Conservation (phyloP, 1,284 basidiomycete genomes). For the Trichosporon coremiiforme region DNA sequence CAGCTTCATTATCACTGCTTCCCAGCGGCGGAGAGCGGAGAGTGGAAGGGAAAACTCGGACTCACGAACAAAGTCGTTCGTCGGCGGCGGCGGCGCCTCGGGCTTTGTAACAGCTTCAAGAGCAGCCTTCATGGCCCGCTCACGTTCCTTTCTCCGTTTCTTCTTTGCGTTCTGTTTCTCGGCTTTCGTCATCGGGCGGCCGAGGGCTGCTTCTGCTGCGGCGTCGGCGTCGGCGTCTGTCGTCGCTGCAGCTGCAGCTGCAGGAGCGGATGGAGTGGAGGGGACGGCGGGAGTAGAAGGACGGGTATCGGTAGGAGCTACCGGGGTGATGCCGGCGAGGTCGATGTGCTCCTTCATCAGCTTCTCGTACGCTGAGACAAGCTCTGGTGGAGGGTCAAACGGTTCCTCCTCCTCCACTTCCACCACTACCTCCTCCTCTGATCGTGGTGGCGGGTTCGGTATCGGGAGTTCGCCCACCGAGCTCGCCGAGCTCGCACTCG, state of each 20-base stretch:
- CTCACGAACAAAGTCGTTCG: slow-evolving; percentile 29
- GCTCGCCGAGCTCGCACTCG: slow-evolving; percentile 3
- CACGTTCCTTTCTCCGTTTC: slow-evolving; percentile 50
- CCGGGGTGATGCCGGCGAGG: not conserved
- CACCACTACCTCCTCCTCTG: not conserved
- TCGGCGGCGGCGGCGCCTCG: slow-evolving; percentile 11
- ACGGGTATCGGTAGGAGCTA: too few relatives aligned
- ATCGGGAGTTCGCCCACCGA: not conserved
- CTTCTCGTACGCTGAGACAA: slow-evolving; percentile 33
- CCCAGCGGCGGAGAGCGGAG: too few relatives aligned
- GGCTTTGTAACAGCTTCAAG: slow-evolving; percentile 24
- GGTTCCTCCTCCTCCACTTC: slow-evolving; percentile 9
- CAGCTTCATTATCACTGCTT: too few relatives aligned
- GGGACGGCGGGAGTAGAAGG: not conserved
- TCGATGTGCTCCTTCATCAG: slow-evolving; percentile 36
- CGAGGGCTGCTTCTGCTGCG: slow-evolving; percentile 28
- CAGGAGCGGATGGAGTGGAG: not conserved
- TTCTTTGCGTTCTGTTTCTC: slow-evolving; percentile 55
- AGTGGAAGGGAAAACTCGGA: slow-evolving; percentile 7
- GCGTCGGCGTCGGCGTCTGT: slow-evolving; percentile 25
- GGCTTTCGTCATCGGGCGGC: slow-evolving; percentile 47
- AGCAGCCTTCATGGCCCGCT: slow-evolving; percentile 32
- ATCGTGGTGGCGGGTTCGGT: not conserved
- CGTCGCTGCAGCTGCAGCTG: not conserved
- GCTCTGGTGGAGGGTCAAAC: slow-evolving; percentile 31